Conservation (phyloP, 129 eudicot species). For the Chrysanthemum seticuspe region DNA sequence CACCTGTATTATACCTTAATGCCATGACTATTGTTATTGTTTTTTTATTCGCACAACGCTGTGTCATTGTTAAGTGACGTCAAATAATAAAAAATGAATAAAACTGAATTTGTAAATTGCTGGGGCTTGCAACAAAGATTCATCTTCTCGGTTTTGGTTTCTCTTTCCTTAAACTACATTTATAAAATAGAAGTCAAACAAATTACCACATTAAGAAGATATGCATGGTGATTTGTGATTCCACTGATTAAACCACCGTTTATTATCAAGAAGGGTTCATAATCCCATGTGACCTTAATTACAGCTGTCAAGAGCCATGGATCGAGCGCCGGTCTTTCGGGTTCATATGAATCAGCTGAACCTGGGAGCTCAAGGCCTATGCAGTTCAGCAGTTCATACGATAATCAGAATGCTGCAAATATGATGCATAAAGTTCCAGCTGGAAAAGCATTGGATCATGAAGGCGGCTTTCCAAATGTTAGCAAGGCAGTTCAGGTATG, state of each 20-base stretch:
- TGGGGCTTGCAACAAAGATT: neutral
- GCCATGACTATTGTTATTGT: neutral
- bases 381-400: slow-evolving; percentile 54
- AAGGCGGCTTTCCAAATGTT: slow-evolving; percentile 48
- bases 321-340: slow-evolving; percentile 38
- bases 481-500: slow-evolving; percentile 65
- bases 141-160: neutral
- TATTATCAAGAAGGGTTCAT: slow-evolving; percentile 14
- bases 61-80: neutral
- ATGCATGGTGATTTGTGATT: slow-evolving; percentile 2
- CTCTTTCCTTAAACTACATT: neutral
- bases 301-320: slow-evolving; percentile 54
- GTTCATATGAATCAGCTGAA: slow-evolving; percentile 52
- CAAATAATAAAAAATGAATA: slow-evolving; percentile 6
- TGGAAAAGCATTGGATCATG: slow-evolving; percentile 63
- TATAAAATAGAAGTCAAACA: neutral
- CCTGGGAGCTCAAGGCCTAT: slow-evolving; percentile 39
- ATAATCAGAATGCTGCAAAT: slow-evolving; percentile 48
- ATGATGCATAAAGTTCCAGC: slow-evolving; percentile 45
- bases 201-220: neutral
- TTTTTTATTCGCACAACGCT: neutral
- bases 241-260: slow-evolving; percentile 14
- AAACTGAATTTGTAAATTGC: neutral
- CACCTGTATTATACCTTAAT: neutral
- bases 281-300: slow-evolving; percentile 10